Conservation (phyloP, 139 green algal species). For the Asterochloris erici region DNA sequence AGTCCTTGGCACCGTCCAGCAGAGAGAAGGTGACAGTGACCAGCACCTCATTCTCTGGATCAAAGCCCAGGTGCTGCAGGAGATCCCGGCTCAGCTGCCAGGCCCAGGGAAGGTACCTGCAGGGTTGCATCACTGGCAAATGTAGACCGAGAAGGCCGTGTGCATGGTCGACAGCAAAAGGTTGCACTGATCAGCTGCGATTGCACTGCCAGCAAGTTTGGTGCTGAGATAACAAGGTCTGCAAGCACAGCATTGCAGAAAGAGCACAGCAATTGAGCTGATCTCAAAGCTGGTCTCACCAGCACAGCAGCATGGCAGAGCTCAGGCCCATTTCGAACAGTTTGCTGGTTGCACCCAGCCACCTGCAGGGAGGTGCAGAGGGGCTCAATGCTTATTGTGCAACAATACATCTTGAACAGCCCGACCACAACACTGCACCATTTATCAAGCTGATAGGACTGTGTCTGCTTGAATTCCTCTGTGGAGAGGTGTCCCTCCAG, state of each 20-base stretch:
- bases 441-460: conserved; percentile 73
- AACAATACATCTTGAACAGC: background rate
- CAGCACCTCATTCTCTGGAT: conserved; percentile 30
- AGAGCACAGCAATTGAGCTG: too few relatives aligned
- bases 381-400: background rate
- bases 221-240: too few relatives aligned
- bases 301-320: conserved; percentile 25
- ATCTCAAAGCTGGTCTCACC: too few relatives aligned
- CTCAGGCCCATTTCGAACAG: conserved; percentile 34
- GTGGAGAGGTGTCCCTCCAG: conserved; percentile 32
- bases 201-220: too few relatives aligned
- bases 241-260: too few relatives aligned
- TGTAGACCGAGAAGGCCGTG: too few relatives aligned
- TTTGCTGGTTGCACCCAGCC: conserved; percentile 33
- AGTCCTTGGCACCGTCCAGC: conserved; percentile 32
- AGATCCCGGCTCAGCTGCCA: conserved; percentile 18
- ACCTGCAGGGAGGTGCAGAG: conserved; percentile 23
- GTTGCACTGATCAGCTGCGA: too few relatives aligned
- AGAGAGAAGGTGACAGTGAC: conserved; percentile 58
- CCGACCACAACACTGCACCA: conserved; percentile 24
- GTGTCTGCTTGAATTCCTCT: conserved; percentile 49
- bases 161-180: too few relatives aligned
- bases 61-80: conserved; percentile 5
- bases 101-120: conserved; percentile 21
- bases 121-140: background rate